Percentiles rank a stretch among this genome's conserved stretches.
These are phyloP conservation scores for Gossypium anomalum DNA, from an alignment of 345 rosid genomes.

Conservation along the genomic window DNA sequence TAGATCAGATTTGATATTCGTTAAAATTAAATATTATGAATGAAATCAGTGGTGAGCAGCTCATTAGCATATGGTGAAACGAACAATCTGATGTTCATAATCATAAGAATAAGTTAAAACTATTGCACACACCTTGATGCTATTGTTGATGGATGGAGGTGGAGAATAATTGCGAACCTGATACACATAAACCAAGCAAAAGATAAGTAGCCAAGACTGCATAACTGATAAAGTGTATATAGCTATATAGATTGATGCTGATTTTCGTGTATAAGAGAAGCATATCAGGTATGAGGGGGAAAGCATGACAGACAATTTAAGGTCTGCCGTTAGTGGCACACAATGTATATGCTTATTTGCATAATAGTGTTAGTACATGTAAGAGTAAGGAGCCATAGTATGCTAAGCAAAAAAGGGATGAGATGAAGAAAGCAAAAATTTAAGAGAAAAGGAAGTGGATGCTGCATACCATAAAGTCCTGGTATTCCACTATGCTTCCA, in stretches of 20 bases:
- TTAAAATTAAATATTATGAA: constrained; percentile 4
- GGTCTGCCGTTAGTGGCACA: constrained; percentile 1
- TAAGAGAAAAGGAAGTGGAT: not conserved
- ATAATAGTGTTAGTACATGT: not conserved
- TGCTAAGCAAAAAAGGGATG: not conserved
- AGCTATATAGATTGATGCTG: not conserved
- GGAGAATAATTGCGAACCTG: constrained; percentile 88
- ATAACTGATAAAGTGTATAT: not conserved
- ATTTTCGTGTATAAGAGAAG: not conserved
- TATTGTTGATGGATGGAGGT: constrained; percentile 74
- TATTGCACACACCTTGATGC: constrained; percentile 75
- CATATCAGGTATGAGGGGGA: not conserved
- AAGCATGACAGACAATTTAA: not conserved
- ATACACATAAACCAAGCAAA: constrained; percentile 21
- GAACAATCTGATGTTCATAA: not conserved
- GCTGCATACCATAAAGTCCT: constrained; percentile 77
- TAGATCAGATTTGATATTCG: constrained; percentile 17
- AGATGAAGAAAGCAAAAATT: constrained; percentile 13
- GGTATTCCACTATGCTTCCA: constrained; percentile 90
- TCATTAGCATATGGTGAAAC: not conserved
- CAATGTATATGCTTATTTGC: not conserved
- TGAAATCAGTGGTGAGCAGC: not conserved
- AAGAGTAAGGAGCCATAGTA: not conserved
- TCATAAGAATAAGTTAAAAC: not conserved
- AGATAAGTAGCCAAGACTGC: not conserved